Base-by-base conservation (phyloP, 331 rosid genomes). In the Malus hybrid region DNA sequence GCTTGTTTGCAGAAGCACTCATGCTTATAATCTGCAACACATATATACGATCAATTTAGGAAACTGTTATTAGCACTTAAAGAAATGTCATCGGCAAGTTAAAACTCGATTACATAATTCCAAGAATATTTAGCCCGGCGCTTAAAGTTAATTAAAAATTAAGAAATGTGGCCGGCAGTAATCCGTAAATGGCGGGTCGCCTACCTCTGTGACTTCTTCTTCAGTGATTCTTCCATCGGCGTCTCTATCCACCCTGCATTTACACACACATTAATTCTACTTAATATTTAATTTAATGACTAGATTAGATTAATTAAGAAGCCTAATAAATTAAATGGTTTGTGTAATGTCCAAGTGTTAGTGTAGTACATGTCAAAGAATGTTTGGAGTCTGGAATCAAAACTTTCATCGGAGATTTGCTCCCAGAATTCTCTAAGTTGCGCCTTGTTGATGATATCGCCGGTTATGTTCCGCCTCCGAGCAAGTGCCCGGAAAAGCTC, bases 181-280 rank as follows among this genome's bases (percentile, higher is more conserved):
- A 14, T 61, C 42, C 3, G 33, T 0, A 16, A 29, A 2, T 10
- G 22, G 44, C 22, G 31, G 9, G 29, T 44, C 54, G 18, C 12
- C 52, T 76, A 93, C 98, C 95, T 93, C 95, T 72, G 76, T 83
- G 32, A 93, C 88, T 80, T 93, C 98, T 66, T 85, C 90, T 77
- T 89, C 95, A 0, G 93, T 73, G 80, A 93, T 90, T 86, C 98
- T 87, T 5, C 98, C 98, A 69, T 93, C 97, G 0, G 95, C 95
- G 77, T 90, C 95, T 63, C 75, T 87, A 72, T 93, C 98, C 27
- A 93, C 95, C 96, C 98, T 93, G 86, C 80, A 85, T 54, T 27
- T n/a, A 24, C 34, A 62, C 65, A 20, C 14, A 7, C 8, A 57
- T 19, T 64, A n/a, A 63, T 32, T 7, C 4, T 42, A 1, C 31